Evolutionary conservation across 768 basidiomycete species (phyloP), one percentile per base, ranked within the genome.

Genomic region (Lactifluus pinguis): DNA sequence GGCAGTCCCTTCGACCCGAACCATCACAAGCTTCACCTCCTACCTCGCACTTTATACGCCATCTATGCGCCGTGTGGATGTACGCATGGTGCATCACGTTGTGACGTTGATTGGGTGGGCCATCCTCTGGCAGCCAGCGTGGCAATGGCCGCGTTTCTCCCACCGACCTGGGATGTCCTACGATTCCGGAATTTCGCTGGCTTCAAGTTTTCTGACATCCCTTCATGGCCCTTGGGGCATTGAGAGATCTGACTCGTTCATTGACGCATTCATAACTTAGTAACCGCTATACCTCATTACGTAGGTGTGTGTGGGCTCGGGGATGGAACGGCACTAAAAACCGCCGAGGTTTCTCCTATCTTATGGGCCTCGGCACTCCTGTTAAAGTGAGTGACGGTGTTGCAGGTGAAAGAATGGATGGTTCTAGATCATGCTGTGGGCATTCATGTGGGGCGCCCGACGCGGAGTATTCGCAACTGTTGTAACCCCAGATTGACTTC

Each of bases 231-330:
- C 15, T 73, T 4, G 76, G 75, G 15, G 68, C 67, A 66, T 81
- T 38, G 85, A 85, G n/a, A 77, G 77, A 21, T 56, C 68, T 5
- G 83, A 81, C 6, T 71, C 68, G 3, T 72, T 86, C 6, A 56
- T 87, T 1, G 85, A 83, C 11, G 79, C 78, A 6, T 89, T 89
- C 68, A 53, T 79, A 2, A 62, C 80, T 6, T 88, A n/a, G n/a
- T n/a, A n/a, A n/a, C 86, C 0, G 84, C 79, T 6, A 25, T 81
- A 4, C 66, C 87, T 4, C 87, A 89, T 59, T 76, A 82, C 61
- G 79, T 38, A 17, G 84, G 81, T 13, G 62, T 81, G 53, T 85
- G 79, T 75, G 83, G 81, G 4, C 79, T 86, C 80, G 80, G 77
- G 1, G 73, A 74, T 6, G 84, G 82, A 17, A 71, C 74, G 1